These are phyloP conservation scores for Mucor mucedo DNA, from an alignment of 371 early-diverging fungal species.

Conservation along the genomic window DNA sequence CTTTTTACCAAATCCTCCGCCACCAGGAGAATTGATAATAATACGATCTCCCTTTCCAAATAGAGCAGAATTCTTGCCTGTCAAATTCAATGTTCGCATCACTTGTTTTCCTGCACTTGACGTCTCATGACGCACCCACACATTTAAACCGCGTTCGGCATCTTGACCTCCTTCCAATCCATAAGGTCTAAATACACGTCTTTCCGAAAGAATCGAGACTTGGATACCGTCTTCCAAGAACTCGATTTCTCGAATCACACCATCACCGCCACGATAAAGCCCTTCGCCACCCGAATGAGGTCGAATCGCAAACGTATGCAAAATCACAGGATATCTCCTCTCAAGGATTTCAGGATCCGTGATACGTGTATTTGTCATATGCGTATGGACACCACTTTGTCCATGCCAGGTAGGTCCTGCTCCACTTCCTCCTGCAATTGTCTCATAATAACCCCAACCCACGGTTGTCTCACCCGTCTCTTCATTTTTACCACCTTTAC, in stretches of 20 bases:
- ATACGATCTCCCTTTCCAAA: constrained; percentile 82
- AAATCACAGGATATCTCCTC: constrained; percentile 90
- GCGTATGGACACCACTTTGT: constrained; percentile 76
- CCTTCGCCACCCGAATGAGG: constrained; percentile 86
- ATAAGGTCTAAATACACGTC: constrained; percentile 90
- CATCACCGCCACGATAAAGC: constrained; percentile 84
- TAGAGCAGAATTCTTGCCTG: constrained; percentile 85
- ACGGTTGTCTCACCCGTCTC: constrained; percentile 53
- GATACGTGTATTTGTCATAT: constrained; percentile 97
- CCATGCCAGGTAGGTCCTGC: constrained; percentile 94
- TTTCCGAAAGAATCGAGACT: constrained; percentile 91
- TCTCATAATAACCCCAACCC: constrained; percentile 97
- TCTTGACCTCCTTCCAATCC: constrained; percentile 87
- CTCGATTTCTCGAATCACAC: constrained; percentile 84
- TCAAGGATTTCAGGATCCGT: constrained; percentile 97
- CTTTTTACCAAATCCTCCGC: constrained; percentile 75
- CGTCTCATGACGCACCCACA: constrained; percentile 70
- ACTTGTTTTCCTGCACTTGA: constrained; percentile 37
- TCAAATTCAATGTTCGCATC: constrained; percentile 67
- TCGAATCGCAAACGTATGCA: constrained; percentile 85
- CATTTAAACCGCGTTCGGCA: constrained; percentile 78
- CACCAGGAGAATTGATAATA: constrained; percentile 91
- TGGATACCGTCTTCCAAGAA: constrained; percentile 75
- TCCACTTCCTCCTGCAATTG: constrained; percentile 85
- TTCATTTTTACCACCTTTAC: constrained; percentile 68